Percentiles rank a stretch among this genome's conserved stretches.
phyloP scores from a whole-genome alignment of 768 basidiomycete genomes.

The Kwoniella sp. region DNA sequence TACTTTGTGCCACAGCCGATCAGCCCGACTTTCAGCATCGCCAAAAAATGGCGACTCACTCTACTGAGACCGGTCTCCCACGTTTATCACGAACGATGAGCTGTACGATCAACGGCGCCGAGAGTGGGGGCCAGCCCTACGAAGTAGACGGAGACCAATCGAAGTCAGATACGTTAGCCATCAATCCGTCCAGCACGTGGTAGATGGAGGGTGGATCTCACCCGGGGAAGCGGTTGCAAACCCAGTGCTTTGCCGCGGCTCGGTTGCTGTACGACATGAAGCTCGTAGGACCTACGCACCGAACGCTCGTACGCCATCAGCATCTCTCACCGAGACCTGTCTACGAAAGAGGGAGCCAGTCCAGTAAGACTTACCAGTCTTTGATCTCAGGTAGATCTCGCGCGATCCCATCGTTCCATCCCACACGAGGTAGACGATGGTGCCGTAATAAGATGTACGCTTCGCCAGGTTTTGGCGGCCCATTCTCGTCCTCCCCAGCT shows the following conservation, averaged over 20 bases:
- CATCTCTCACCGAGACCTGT: too few species aligned
- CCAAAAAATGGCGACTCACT: background rate
- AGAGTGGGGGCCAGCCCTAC: constrained; percentile 22
- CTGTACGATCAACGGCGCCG: constrained; percentile 16
- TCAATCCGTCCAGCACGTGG: too few species aligned
- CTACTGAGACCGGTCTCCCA: constrained; percentile 3
- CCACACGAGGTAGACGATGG: constrained; percentile 9
- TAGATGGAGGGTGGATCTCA: too few species aligned
- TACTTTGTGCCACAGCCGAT: background rate
- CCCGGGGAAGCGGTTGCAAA: constrained; percentile 5
- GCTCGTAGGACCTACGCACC: constrained; percentile 9
- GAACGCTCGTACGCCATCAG: too few species aligned
- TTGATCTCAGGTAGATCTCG: background rate
- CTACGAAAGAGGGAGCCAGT: too few species aligned
- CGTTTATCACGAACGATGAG: constrained; percentile 10
- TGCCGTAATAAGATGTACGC: constrained; percentile 16
- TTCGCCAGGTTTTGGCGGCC: constrained; percentile 4
- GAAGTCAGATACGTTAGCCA: too few species aligned
- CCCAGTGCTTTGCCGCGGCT: constrained; percentile 16
- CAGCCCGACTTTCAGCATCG: too few species aligned
- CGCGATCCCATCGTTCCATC: constrained; percentile 18
- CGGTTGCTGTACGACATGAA: constrained; percentile 11
- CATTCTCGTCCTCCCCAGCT: background rate
- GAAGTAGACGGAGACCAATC: too few species aligned
- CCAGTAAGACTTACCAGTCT: constrained; percentile 7